Base-by-base conservation (phyloP, 192 early-diverging fungal species). In the Phycomyces blakesleeanus region DNA sequence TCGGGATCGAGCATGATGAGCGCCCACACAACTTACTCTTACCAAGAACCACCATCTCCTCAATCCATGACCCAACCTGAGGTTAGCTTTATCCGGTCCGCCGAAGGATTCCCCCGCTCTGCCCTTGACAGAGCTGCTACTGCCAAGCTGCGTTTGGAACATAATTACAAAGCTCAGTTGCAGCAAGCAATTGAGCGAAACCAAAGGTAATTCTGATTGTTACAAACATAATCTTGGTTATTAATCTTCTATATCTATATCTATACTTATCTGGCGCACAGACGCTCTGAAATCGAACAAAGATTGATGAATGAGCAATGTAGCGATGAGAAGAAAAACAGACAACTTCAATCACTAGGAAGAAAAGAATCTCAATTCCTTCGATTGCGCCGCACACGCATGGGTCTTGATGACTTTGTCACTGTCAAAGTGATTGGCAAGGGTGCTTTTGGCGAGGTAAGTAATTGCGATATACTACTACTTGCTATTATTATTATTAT, bases 371-470 rank as follows among this genome's bases (percentile, higher is more conserved):
- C 92, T 27, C 90, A 95, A 61, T 99, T 94, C 72, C 79, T 98
- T 71, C 85, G 98, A 53, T 78, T 99, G 42, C 83, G 95, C 37
- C 83, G 98, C 44, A 93, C 92, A 38, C 86, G 90, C 62, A 72
- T 99, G 47, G 90, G 93, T 20, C 83, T 95, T 5, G 85, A 87
- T 41, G 97, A 98, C 77, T 99, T 98, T 75, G 71, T 80, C 26
- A 99, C 98, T 16, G 84, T 99, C 65, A 92, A 95, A 76, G 96
- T 99, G 14, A 99, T 99, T 74, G 98, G 98, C 0, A 94, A 93
- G 51, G 98, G 98, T 37, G 98, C 96, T 2, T 99, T 97, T 82
- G 98, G 98, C 53, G 98, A 99, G 71, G 89, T 87, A 67, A 29
- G 57, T 34, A 42, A n/a, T n/a, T n/a, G n/a, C n/a, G n/a, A n/a